Base-by-base conservation (phyloP, 805 yeast genomes). In the Saturnispora quitensis region DNA sequence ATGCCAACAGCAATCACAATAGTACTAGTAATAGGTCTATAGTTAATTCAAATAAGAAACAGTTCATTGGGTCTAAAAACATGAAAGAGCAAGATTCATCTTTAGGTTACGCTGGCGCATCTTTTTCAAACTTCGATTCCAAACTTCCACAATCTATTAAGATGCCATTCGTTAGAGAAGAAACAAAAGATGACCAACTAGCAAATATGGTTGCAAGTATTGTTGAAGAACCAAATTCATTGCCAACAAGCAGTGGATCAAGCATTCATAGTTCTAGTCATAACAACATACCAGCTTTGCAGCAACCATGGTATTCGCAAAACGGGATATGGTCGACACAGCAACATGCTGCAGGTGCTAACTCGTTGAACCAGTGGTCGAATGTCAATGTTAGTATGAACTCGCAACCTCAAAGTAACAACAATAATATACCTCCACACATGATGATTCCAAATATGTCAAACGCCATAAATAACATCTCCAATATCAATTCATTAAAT, bases 101-200 rank as follows among this genome's bases (percentile, higher is more conserved):
- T 27, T n/a, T 12, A 15, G 43, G 49, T n/a, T 52, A 52, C 47
- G 58, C 58, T 2, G 58, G 58, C 15, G 52, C 58, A 20, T 53
- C 56, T 17, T 55, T 55, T 27, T 50, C 53, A 40, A 50, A 45
- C 15, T 53, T 53, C 49, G 56, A 53, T 34, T 20, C 51, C 6
- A 43, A 48, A 17, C 47, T 53, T 10, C 45, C 56, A 7, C 51
- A 47, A 24, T 50, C 54, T 25, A 40, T 48, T 7, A 48, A 48
- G 24, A 48, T 48, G 51, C 49, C 49, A 13, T 52, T 55, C 28
- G 50, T 45, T 5, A 55, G 52, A 38, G 54, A 53, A 13, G 54
- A 50, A 50, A 47, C 40, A 22, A 50, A 54, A 27, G 50, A 42
- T 27, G 45, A 40, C 18, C 48, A 48, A 44, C 7, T 45, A 22